A percentile compares a stretch with the other conserved stretches of the same genome.
Evolutionary conservation across 345 rosid genomes (phyloP).

Genomic region (Cochlearia excelsa): DNA sequence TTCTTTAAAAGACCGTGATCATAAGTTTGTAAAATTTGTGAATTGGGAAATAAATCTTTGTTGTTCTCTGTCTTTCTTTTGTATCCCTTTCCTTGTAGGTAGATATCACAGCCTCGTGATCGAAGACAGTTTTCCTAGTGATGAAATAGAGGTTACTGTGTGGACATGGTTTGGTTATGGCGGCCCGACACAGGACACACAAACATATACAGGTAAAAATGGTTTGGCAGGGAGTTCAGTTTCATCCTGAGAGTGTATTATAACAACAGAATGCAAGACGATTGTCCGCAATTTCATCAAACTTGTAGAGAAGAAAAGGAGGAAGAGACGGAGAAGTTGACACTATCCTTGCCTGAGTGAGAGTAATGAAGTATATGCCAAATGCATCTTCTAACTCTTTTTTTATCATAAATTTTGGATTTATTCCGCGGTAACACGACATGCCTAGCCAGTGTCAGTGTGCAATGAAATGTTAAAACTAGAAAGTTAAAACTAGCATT

Average conservation of each 20-base stretch:
- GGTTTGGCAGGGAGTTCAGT: constrained; percentile 75
- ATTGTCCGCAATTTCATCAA: constrained; percentile 72
- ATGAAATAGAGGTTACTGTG: constrained; percentile 78
- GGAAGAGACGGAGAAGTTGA: constrained; percentile 46
- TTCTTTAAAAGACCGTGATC: background rate
- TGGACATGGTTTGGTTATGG: constrained; percentile 95
- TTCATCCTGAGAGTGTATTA: constrained; percentile 93
- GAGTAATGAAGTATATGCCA: too few species aligned
- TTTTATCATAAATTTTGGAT: background rate
- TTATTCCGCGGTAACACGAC: constrained; percentile 24
- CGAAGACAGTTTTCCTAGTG: constrained; percentile 70
- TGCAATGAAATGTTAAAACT: constrained; percentile 8
- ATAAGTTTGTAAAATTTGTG: background rate
- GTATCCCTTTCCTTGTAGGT: constrained; percentile 86
- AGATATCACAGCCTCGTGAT: constrained; percentile 93
- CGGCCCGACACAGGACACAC: constrained; percentile 79
- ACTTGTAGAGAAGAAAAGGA: constrained; percentile 43
- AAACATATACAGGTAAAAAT: constrained; percentile 67
- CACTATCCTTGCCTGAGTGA: background rate
- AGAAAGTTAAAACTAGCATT: background rate
- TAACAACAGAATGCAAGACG: constrained; percentile 69
- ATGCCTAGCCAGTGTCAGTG: constrained; percentile 16
- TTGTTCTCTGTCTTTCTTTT: constrained; percentile 9
- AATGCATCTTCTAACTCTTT: too few species aligned
- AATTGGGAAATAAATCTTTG: background rate